phyloP scores from a whole-genome alignment of 75 land plant species.

The Sequoiadendron giganteum region DNA sequence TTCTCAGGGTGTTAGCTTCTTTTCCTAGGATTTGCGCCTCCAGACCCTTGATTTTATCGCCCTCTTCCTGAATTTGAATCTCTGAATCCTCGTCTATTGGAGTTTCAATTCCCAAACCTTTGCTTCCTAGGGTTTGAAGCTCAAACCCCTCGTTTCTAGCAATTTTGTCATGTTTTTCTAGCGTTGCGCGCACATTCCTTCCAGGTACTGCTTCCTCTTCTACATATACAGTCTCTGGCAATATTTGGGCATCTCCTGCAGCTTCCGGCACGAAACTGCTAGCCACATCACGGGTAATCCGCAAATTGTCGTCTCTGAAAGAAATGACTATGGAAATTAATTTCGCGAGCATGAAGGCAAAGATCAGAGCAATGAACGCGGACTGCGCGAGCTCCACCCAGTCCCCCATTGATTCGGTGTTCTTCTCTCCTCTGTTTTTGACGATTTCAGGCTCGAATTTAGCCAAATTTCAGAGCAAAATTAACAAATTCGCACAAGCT shows the following conservation, averaged over 20 bases:
- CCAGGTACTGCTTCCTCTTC: not conserved
- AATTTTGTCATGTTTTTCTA: not conserved
- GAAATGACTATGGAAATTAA: conserved; percentile 63
- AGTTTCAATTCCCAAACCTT: not conserved
- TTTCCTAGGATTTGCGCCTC: not conserved
- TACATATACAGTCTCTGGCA: not conserved
- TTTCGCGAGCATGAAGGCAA: conserved; percentile 79
- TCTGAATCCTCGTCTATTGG: not conserved
- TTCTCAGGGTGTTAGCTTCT: not conserved
- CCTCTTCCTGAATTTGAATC: not conserved
- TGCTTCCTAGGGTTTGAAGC: not conserved
- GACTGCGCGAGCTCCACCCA: conserved; percentile 74
- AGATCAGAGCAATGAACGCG: conserved; percentile 59
- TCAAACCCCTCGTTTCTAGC: not conserved
- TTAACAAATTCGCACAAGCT: not conserved
- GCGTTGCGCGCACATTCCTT: not conserved
- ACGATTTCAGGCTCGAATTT: not conserved
- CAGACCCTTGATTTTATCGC: not conserved
- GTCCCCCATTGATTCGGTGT: conserved; percentile 38
- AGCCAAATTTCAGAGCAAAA: not conserved
- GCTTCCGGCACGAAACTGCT: not conserved
- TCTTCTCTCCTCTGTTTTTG: too few relatives aligned
- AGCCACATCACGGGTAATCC: conserved; percentile 25
- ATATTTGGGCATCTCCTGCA: not conserved
- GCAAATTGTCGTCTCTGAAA: conserved; percentile 55